Base-by-base conservation (phyloP, 2,329 filamentous ascomycete species). In the Alternaria sp. region DNA sequence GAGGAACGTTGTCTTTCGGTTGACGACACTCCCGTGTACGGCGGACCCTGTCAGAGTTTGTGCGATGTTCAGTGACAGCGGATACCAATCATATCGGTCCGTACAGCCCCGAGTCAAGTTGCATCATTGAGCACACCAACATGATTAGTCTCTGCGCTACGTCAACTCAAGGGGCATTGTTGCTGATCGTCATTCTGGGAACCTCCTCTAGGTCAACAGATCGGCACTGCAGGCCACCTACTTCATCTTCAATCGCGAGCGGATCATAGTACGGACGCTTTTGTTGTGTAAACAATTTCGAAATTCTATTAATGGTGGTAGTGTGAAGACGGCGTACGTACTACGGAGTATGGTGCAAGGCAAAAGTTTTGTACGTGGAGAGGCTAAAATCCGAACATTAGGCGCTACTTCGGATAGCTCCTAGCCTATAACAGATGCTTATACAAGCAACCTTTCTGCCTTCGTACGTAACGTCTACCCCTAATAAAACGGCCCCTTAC, bases 191-290 rank as follows among this genome's bases (percentile, higher is more conserved):
- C 44, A 48, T 48, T 48, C 31, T 48, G 31, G 29, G 26, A 48
- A 48, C 36, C 21, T 8, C 44, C 44, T n/a, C 44, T 48, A 36
- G 31, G 44, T 48, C 44, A n/a, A 56, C 17, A 56, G 54, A 56
- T 56, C 54, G 33, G 39, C 54, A 23, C 45, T 44, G 31, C 31
- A 37, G 24, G 34, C 24, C 48, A 42, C 49, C 39, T 26, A 56
- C 51, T 48, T 44, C 48, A 41, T 31, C 48, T 24, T 34, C 39
- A 13, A 39, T 17, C 10, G 29, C 31, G 36, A 23, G 33, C 26
- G 29, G 33, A 21, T 23, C 31, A 41, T 52, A 29, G 54, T 51
- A 36, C 48, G 39, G 41, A 39, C 26, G 48, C 44, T 23, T 33
- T 48, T 34, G 17, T 48, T 48, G 13, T 48, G 21, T 34, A 48